These are phyloP conservation scores for Xerocomellus dryophilus DNA, from an alignment of 768 basidiomycete species.

Conservation along the genomic window DNA sequence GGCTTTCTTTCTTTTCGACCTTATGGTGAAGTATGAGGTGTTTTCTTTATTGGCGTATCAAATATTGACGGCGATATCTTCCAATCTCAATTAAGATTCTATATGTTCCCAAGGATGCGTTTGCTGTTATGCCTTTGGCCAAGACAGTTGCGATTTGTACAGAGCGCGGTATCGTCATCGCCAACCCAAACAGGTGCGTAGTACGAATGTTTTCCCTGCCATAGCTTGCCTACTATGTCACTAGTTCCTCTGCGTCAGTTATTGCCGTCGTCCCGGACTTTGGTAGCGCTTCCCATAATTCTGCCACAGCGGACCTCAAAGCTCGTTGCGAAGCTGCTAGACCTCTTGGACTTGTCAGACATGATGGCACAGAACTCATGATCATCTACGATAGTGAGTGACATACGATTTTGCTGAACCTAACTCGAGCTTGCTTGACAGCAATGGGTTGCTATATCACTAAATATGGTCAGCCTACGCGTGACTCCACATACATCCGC, in stretches of 20 bases:
- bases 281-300: conserved; percentile 35
- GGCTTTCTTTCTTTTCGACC: conserved; percentile 48
- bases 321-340: conserved; percentile 52
- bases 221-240: background rate
- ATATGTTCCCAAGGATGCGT: conserved; percentile 69
- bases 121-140: conserved; percentile 53
- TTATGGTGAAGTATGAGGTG: conserved; percentile 59
- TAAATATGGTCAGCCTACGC: conserved; percentile 62
- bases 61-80: background rate
- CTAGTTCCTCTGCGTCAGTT: conserved; percentile 41
- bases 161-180: conserved; percentile 60
- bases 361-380: conserved; percentile 54
- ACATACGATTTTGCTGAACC: background rate
- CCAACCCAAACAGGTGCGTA: conserved; percentile 66
- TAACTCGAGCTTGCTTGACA: conserved; percentile 26
- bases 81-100: conserved; percentile 44
- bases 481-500: conserved; percentile 60
- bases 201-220: background rate
- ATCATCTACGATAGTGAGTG: conserved; percentile 72
- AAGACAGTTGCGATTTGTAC: conserved; percentile 68
- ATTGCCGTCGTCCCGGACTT: conserved; percentile 62
- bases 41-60: background rate
- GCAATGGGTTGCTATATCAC: conserved; percentile 77
- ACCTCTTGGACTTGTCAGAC: conserved; percentile 65
- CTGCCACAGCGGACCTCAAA: conserved; percentile 53